These are phyloP conservation scores for Trametes cinnabarina DNA, from an alignment of 768 basidiomycete species.

Conservation along the genomic window DNA sequence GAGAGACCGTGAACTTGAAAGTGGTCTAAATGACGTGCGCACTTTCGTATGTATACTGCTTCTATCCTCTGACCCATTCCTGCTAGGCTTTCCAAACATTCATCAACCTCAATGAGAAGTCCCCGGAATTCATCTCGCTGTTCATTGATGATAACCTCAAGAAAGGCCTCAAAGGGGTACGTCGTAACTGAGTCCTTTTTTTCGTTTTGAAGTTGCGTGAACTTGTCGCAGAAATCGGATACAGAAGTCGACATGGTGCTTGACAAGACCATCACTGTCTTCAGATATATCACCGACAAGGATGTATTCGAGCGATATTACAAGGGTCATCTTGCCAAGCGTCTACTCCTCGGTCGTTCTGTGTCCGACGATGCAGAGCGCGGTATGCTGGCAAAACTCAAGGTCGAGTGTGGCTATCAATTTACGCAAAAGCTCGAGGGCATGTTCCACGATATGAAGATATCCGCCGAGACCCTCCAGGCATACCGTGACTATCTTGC, in stretches of 20 bases:
- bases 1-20: constrained; percentile 74
- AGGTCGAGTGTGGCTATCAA: constrained; percentile 92
- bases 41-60: background rate
- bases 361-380: constrained; percentile 97
- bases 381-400: constrained; percentile 95
- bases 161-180: constrained; percentile 90
- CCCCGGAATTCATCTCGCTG: constrained; percentile 92
- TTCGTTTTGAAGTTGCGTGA: background rate
- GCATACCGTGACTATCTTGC: constrained; percentile 65
- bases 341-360: constrained; percentile 80
- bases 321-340: constrained; percentile 92
- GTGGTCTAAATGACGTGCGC: constrained; percentile 78
- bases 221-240: constrained; percentile 78
- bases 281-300: constrained; percentile 92
- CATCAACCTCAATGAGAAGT: constrained; percentile 82
- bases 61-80: background rate
- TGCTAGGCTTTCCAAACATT: constrained; percentile 87
- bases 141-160: constrained; percentile 97
- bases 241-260: constrained; percentile 84
- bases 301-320: constrained; percentile 98
- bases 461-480: constrained; percentile 78
- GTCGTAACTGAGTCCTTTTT: constrained; percentile 30
- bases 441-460: constrained; percentile 97
- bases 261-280: constrained; percentile 95
- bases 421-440: constrained; percentile 98